Conservation (phyloP, 129 eudicot species). For the Helianthus annuus region DNA sequence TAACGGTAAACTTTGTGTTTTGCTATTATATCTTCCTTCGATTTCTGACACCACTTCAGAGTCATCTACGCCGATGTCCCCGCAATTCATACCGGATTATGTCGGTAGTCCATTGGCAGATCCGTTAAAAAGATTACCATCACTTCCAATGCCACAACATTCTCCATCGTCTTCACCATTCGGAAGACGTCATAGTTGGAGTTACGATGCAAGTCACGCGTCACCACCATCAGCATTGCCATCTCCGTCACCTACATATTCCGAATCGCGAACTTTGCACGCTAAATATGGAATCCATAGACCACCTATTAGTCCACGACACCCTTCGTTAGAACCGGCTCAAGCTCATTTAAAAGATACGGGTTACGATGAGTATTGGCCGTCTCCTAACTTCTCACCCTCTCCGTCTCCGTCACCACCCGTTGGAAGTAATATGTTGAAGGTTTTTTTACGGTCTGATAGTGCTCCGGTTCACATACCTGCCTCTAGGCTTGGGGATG, state of each 20-base stretch:
- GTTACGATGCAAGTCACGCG: slow-evolving; percentile 56
- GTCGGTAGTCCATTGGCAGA: slow-evolving; percentile 93
- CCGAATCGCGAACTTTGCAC: slow-evolving; percentile 60
- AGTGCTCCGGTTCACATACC: slow-evolving; percentile 83
- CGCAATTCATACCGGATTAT: slow-evolving; percentile 80
- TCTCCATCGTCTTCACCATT: slow-evolving; percentile 69
- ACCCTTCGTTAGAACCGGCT: slow-evolving; percentile 46
- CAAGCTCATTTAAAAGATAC: slow-evolving; percentile 43
- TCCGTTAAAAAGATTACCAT: slow-evolving; percentile 71
- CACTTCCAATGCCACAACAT: slow-evolving; percentile 50
- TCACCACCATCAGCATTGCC: slow-evolving; percentile 65
- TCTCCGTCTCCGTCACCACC: slow-evolving; percentile 93
- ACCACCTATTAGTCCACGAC: slow-evolving; percentile 59
- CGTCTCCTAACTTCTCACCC: slow-evolving; percentile 64
- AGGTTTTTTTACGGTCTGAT: slow-evolving; percentile 61
- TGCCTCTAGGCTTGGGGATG: slow-evolving; percentile 45
- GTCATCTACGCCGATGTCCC: slow-evolving; percentile 81
- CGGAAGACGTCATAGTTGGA: slow-evolving; percentile 91
- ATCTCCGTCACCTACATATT: slow-evolving; percentile 80
- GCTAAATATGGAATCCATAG: slow-evolving; percentile 43
- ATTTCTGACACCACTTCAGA: slow-evolving; percentile 63
- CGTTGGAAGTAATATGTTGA: slow-evolving; percentile 43
- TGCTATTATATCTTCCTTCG: slow-evolving; percentile 58
- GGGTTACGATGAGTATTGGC: slow-evolving; percentile 70
- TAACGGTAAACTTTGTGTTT: slow-evolving; percentile 76